Evolutionary conservation across 2,329 filamentous ascomycete genomes (phyloP), one percentile per base, ranked within the genome.

Genomic region (Arthrobotrys sinensis): DNA sequence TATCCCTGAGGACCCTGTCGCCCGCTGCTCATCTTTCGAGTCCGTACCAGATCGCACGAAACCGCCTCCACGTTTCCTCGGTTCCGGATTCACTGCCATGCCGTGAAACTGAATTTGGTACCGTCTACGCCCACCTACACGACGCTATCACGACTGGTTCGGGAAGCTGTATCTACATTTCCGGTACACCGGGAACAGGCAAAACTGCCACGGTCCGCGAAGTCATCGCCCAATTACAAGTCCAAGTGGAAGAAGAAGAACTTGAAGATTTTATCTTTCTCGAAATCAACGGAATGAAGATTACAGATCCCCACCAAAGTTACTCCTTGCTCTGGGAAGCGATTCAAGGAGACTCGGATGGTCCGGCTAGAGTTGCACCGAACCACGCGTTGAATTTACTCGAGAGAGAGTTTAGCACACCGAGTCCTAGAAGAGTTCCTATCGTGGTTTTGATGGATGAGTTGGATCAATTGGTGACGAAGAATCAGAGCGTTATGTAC

Each of bases 401-500:
- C 8, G 94, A 97, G 85, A 89, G 92, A 66, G 96, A 99, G 83
- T 99, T 99, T 83, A 95, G 90, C 73, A 91, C 94, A 76, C 96
- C 96, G 0, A 96, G 92, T 76, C 96, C 96, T 24, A 90, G 96
- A 63, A 89, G 96, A 78, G 93, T 97, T 4, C 96, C 96, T 0
- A 98, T 95, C 83, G 96, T 99, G 12, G 96, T 99, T 1, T 86
- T 99, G 63, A 99, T 99, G 96, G 96, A 99, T 82, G 96, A 99
- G 85, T 88, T 99, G 57, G 96, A 99, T 83, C 96, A 99, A 85
- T 89, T 99, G 6, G 96, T 99, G 4, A 99, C 96, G 11, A 96
- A 95, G 83, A 98, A 97, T 82, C 96, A 99, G 84, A 95, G 93
- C n/a, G 96, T 99, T 85, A 99, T 99, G 96, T 99, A 99, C 86